These are phyloP conservation scores for Cystobasidiopsis lactophilus DNA, from an alignment of 768 basidiomycete species.

Conservation along the genomic window DNA sequence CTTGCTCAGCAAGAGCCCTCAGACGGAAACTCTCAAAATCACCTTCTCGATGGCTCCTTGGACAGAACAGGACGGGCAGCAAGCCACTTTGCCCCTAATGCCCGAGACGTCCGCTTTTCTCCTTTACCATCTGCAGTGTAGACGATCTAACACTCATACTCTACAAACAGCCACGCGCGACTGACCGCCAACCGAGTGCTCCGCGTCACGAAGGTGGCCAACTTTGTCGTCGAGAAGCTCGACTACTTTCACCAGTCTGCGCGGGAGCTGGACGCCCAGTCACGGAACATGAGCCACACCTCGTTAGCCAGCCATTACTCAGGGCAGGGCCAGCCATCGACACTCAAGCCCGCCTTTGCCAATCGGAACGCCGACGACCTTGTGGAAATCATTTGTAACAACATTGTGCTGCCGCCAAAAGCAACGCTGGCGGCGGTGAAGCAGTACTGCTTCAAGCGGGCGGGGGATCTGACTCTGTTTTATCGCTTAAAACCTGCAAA, in stretches of 20 bases:
- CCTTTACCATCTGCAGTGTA: not conserved
- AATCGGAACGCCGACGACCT: not conserved
- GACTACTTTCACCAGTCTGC: constrained; percentile 3
- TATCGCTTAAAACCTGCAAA: constrained; percentile 16
- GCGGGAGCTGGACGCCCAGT: not conserved
- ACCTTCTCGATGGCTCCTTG: constrained; percentile 76
- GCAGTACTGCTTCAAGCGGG: constrained; percentile 55
- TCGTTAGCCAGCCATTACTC: constrained; percentile 1
- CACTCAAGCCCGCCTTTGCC: not conserved
- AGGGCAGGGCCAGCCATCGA: constrained; percentile 2
- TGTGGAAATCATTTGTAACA: constrained; percentile 71
- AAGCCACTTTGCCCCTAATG: constrained; percentile 47
- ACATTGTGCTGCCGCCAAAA: constrained; percentile 52
- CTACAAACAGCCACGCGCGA: constrained; percentile 39
- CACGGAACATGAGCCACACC: not conserved
- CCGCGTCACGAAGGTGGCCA: constrained; percentile 58
- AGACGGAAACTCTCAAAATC: constrained; percentile 42
- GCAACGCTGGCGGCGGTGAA: constrained; percentile 81
- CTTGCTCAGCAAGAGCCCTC: constrained; percentile 29
- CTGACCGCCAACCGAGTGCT: constrained; percentile 71
- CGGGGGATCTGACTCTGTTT: constrained; percentile 14
- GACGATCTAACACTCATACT: not conserved
- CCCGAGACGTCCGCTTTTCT: constrained; percentile 49
- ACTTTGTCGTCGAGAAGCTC: constrained; percentile 40
- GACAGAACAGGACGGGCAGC: constrained; percentile 28